Conservation (phyloP, 108 stramenopile species). For the Cylindrotheca closterium region DNA sequence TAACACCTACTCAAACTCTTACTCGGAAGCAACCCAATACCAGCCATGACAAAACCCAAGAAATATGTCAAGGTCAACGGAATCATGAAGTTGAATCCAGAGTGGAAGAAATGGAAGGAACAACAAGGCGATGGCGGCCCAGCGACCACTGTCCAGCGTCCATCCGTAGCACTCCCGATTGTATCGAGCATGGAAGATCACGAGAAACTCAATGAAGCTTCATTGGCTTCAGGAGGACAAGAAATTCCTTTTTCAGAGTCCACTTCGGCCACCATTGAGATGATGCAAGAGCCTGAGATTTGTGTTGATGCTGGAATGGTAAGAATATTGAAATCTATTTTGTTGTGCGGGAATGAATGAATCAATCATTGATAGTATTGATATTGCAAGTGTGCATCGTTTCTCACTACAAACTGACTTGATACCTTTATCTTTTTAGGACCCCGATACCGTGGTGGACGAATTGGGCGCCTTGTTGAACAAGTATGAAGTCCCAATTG, state of each 20-base stretch:
- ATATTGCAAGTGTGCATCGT: too few relatives aligned
- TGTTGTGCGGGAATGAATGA: too few relatives aligned
- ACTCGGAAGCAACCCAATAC: too few relatives aligned
- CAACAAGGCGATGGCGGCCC: conserved; percentile 14
- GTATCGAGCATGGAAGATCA: conserved; percentile 36
- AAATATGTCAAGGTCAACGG: conserved; percentile 44
- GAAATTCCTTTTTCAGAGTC: conserved; percentile 33
- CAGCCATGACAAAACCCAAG: too few relatives aligned
- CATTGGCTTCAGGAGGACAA: too few relatives aligned
- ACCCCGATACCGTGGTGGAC: conserved; percentile 38
- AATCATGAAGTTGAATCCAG: conserved; percentile 53
- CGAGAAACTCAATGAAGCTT: conserved; percentile 23
- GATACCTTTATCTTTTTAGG: too few relatives aligned
- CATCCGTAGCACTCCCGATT: conserved; percentile 23
- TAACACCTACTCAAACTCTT: too few relatives aligned
- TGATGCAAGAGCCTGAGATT: conserved; percentile 46
- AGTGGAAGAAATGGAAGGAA: conserved; percentile 41
- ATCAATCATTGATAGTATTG: too few relatives aligned
- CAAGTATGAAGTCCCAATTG: conserved; percentile 55
- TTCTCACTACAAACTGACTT: too few relatives aligned
- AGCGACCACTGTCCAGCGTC: background rate
- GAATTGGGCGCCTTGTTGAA: conserved; percentile 30
- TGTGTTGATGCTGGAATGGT: conserved; percentile 34
- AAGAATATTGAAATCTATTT: too few relatives aligned
- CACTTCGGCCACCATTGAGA: conserved; percentile 39